Evolutionary conservation across 2,329 filamentous ascomycete species (phyloP).

Genomic region (Sporothrix schenckii): DNA sequence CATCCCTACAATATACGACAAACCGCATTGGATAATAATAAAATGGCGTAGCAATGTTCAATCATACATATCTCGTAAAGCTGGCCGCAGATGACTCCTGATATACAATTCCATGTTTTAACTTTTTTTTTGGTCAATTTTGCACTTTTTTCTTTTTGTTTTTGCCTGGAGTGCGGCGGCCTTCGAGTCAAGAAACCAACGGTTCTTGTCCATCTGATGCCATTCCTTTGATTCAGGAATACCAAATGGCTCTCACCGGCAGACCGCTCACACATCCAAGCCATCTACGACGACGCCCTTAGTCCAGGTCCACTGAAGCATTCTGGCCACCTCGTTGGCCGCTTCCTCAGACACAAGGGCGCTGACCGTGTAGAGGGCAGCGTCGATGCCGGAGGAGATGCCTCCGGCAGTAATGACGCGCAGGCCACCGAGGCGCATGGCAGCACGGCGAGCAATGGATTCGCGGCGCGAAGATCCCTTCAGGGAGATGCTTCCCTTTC

Average conservation of each 20-base stretch:
- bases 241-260: slow-evolving; percentile 1
- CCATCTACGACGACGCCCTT: slow-evolving; percentile 85
- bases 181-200: neutral
- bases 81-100: slow-evolving; percentile 24
- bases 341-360: slow-evolving; percentile 77
- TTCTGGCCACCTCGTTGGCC: slow-evolving; percentile 72
- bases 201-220: slow-evolving; percentile 3
- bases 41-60: slow-evolving; percentile 14
- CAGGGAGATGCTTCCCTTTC: slow-evolving; percentile 83
- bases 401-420: slow-evolving; percentile 81
- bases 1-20: no score
- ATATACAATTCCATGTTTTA: slow-evolving; percentile 20
- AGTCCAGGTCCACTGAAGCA: slow-evolving; percentile 81
- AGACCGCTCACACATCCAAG: slow-evolving; percentile 68
- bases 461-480: slow-evolving; percentile 76
- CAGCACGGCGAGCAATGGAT: slow-evolving; percentile 76
- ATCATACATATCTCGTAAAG: slow-evolving; percentile 22
- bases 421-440: slow-evolving; percentile 69
- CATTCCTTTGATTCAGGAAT: neutral
- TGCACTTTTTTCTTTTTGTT: slow-evolving; percentile 5
- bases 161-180: slow-evolving; percentile 24
- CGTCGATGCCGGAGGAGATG: slow-evolving; percentile 78
- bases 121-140: slow-evolving; percentile 25
- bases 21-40: neutral
- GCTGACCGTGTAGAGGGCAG: slow-evolving; percentile 80